Evolutionary conservation across 2,329 filamentous ascomycete species (phyloP).

Genomic region (Penicillium decumbens): DNA sequence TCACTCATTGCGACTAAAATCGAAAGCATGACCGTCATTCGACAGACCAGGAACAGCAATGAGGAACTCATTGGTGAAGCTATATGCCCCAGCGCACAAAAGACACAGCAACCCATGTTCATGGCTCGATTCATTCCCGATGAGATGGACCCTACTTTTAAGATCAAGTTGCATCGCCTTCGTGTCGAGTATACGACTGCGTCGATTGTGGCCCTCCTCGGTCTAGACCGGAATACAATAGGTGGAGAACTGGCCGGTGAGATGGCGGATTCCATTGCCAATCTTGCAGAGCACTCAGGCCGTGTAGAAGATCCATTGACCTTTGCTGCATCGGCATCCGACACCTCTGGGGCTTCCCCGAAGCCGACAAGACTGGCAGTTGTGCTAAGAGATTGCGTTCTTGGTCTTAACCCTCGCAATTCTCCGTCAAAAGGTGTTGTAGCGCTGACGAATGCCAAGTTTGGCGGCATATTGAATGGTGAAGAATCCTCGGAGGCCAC

Average conservation of each 20-base stretch:
- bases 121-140: slow-evolving; percentile 90
- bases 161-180: slow-evolving; percentile 78
- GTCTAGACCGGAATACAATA: slow-evolving; percentile 62
- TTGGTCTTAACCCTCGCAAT: slow-evolving; percentile 78
- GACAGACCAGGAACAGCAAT: slow-evolving; percentile 60
- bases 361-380: slow-evolving; percentile 56
- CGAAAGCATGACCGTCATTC: slow-evolving; percentile 55
- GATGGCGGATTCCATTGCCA: slow-evolving; percentile 74
- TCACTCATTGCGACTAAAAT: slow-evolving; percentile 75
- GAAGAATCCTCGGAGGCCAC: slow-evolving; percentile 60
- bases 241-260: slow-evolving; percentile 69
- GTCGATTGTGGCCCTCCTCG: slow-evolving; percentile 73
- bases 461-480: slow-evolving; percentile 64
- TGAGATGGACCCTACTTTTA: slow-evolving; percentile 86
- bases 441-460: slow-evolving; percentile 70
- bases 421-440: slow-evolving; percentile 71
- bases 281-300: slow-evolving; percentile 55
- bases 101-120: slow-evolving; percentile 55
- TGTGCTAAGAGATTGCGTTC: slow-evolving; percentile 71
- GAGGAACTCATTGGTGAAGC: slow-evolving; percentile 69
- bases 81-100: slow-evolving; percentile 33
- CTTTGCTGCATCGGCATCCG: slow-evolving; percentile 15
- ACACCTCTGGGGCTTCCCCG: slow-evolving; percentile 22
- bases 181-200: slow-evolving; percentile 85
- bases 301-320: slow-evolving; percentile 6